Evolutionary conservation across 345 rosid species (phyloP), one percentile per base, ranked within the genome.

Genomic region (Eutrema heterophyllum): DNA sequence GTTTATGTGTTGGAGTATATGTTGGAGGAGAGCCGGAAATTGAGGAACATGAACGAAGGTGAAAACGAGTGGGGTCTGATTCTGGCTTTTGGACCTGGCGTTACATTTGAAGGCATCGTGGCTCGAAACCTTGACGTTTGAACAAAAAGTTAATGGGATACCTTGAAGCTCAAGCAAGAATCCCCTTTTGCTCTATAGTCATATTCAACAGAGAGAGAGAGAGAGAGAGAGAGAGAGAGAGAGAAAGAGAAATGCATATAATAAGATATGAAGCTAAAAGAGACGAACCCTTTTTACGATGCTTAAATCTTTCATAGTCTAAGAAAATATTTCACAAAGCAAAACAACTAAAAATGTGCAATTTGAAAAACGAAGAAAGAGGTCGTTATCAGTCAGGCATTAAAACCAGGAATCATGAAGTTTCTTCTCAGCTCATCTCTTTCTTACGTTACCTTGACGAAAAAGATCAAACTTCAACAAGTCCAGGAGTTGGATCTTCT

Each of bases 31-130:
- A 80, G 81, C 79, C n/a, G 44, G 83, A 86, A 84, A 78, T 76
- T 6, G 41, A 81, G 83, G 65, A 78, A 57, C 40, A 67, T 54
- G 41, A 71, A 58, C 1, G 24, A 50, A 12, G 78, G 35, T 27
- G 81, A 70, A 6, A 30, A 62, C 50, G 96, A 92, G 36, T 85
- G 96, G 89, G 98, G 99, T 6, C 72, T 96, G 76, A 84, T 88
- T 29, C 84, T 92, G 32, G 99, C 98, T 41, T 95, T 96, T 55
- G 98, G 99, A 51, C 99, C 99, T 3, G 99, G 99, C 60, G 82
- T 96, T 64, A 96, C 98, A 60, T 89, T 96, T n/a, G 98, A 91
- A 80, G 98, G 98, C 57, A 88, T 94, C 68, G 90, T 91, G 35
- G 98, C 96, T 27, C 83, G 98, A 79, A 88, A 93, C 80, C 89